Base-by-base conservation (phyloP, 495 filamentous ascomycete species). In the Talaromyces stipitatus region DNA sequence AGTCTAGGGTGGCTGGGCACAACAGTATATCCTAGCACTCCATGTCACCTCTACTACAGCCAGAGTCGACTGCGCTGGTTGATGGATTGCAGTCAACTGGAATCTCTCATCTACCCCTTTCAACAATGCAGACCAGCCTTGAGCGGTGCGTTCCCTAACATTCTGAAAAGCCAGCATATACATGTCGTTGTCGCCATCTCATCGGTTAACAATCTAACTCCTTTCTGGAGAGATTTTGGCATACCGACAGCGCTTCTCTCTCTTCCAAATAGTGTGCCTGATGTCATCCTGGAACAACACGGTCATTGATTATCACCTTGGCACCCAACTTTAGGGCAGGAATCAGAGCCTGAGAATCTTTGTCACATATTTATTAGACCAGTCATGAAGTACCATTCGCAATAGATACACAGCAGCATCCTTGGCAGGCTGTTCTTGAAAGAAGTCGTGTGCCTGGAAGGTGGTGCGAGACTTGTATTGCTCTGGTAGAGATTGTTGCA, bases 301-400 rank as follows among this genome's bases (percentile, higher is more conserved):
- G 61, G 57, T 82, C 81, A 33, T 70, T 68, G 16, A 83, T 61
- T 7, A 83, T 52, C 6, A 81, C 61, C 53, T 68, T 72, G 9
- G 81, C 74, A 50, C 79, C 79, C 2, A 71, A 70, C 61, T 81
- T 83, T 23, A 86, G 67, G 0, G 79, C 79, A 4, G 81, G 81
- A 46, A 82, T 71, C 18, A 84, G 61, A 51, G 70, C 71, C 52
- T 64, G 62, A 23, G 85, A 50, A 85, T 77, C 55, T 74, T 70
- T 10, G 78, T 58, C 1, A 76, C 74, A 60, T 82, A 83, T 33
- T 78, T 78, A 24, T 81, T 78, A 26, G 78, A 76, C 68, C 83
- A 77, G 66, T 84, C 78, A 65, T 83, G 82, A 50, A 85, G 61
- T 55, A 82, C 79, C 73, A 76, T 81, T 23, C 81, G 78, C 60